Conservation (phyloP, 2,329 filamentous ascomycete genomes). For the Fusarium kyushuense region DNA sequence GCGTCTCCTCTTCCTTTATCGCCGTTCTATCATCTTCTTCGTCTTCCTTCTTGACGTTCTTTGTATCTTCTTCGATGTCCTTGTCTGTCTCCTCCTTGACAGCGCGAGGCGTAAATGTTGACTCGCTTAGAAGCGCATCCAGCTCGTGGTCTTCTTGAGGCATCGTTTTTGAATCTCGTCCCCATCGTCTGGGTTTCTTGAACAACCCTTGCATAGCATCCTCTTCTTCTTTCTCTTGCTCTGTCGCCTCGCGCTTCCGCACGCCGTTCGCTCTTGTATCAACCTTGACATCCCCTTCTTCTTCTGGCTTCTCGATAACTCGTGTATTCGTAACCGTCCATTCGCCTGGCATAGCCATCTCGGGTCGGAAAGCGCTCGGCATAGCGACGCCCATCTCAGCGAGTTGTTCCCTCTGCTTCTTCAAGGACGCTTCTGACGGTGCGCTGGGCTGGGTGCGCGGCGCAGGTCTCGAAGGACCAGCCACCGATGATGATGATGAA, state of each 20-base stretch:
- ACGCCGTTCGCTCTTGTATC: slow-evolving; percentile 67
- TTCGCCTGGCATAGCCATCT: slow-evolving; percentile 89
- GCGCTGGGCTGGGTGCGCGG: slow-evolving; percentile 27
- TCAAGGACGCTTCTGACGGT: slow-evolving; percentile 72
- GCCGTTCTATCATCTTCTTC: background rate
- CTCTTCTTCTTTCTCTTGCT: slow-evolving; percentile 71
- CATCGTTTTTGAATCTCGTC: slow-evolving; percentile 64
- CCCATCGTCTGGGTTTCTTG: slow-evolving; percentile 69
- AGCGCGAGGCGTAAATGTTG: slow-evolving; percentile 44
- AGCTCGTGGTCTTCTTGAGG: slow-evolving; percentile 67
- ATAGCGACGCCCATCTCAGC: slow-evolving; percentile 88
- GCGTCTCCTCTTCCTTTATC: slow-evolving; percentile 1
- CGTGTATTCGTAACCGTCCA: slow-evolving; percentile 81
- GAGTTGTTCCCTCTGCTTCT: slow-evolving; percentile 87
- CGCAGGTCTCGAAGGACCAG: slow-evolving; percentile 35
- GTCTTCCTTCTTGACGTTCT: slow-evolving; percentile 44
- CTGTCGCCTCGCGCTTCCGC: slow-evolving; percentile 71
- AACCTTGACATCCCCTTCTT: slow-evolving; percentile 57
- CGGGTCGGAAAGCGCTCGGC: slow-evolving; percentile 79
- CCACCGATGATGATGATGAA: slow-evolving; percentile 50
- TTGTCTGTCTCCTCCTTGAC: slow-evolving; percentile 45
- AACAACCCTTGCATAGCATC: slow-evolving; percentile 69
- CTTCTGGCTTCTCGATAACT: slow-evolving; percentile 61
- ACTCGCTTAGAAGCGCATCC: slow-evolving; percentile 68
- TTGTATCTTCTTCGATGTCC: slow-evolving; percentile 34